These are phyloP conservation scores for Thyridium curvatum DNA, from an alignment of 2,329 filamentous ascomycete genomes.

Conservation along the genomic window DNA sequence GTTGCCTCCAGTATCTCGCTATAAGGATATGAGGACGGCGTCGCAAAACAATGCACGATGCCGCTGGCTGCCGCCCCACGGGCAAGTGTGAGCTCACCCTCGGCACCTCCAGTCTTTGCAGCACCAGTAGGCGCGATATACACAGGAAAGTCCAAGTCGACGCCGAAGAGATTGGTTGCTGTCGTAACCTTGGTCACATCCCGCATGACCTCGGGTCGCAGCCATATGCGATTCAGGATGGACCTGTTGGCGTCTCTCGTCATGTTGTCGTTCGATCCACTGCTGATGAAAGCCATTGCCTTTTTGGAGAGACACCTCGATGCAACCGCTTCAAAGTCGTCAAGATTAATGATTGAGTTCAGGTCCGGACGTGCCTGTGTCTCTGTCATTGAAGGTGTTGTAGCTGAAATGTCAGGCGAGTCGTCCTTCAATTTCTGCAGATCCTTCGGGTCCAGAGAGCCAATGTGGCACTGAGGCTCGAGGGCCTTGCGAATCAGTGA, in stretches of 20 bases:
- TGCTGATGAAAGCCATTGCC: constrained; percentile 49
- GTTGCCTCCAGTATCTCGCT: constrained; percentile 8
- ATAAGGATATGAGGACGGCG: constrained; percentile 12
- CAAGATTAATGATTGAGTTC: constrained; percentile 36
- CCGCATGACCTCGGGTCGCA: constrained; percentile 43
- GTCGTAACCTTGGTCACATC: constrained; percentile 36
- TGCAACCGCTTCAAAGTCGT: constrained; percentile 43
- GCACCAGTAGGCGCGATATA: constrained; percentile 44
- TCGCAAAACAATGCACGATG: constrained; percentile 36
- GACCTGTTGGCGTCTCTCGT: constrained; percentile 42
- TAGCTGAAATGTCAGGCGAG: constrained; percentile 12
- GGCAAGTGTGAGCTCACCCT: constrained; percentile 45
- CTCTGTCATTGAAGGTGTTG: too few species aligned
- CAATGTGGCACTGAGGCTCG: constrained; percentile 38
- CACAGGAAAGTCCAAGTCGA: constrained; percentile 32
- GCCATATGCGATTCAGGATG: constrained; percentile 40
- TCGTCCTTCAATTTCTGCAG: constrained; percentile 17
- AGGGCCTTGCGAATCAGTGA: constrained; percentile 32
- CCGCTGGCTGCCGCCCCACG: constrained; percentile 37
- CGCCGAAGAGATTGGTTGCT: constrained; percentile 33
- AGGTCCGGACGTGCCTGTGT: constrained; percentile 19
- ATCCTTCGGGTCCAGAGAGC: constrained; percentile 32
- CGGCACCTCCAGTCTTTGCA: constrained; percentile 41
- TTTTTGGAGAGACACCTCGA: constrained; percentile 36
- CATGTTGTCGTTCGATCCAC: constrained; percentile 45